Evolutionary conservation across 176 grass and related monocot species (phyloP).

Genomic region (Hsuehochloa calcarea): DNA sequence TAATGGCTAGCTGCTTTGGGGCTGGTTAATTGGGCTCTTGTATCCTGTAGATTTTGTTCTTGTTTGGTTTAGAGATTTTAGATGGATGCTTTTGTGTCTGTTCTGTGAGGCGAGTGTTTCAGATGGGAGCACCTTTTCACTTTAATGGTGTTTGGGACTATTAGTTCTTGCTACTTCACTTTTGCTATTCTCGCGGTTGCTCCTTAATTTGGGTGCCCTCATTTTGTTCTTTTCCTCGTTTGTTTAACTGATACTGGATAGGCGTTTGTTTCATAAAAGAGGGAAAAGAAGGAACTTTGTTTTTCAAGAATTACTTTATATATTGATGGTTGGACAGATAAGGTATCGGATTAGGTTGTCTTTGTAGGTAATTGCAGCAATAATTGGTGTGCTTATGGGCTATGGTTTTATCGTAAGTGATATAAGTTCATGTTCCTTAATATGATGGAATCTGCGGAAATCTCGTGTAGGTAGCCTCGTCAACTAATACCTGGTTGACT

Average conservation of each 20-base stretch:
- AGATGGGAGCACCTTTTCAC: neutral
- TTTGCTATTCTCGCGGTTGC: neutral
- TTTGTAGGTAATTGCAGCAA: neutral
- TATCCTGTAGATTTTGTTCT: neutral
- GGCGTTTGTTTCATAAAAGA: neutral
- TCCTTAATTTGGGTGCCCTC: neutral
- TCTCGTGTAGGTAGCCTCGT: neutral
- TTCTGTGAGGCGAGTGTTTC: neutral
- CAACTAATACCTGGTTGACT: neutral
- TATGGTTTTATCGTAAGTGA: neutral
- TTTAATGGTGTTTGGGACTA: neutral
- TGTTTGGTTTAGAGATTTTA: neutral
- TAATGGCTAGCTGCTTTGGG: neutral
- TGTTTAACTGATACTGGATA: neutral
- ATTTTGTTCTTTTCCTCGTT: slow-evolving; percentile 13
- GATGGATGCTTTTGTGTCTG: neutral
- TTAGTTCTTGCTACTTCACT: neutral
- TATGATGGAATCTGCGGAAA: neutral
- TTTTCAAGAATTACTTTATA: neutral
- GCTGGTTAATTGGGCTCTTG: neutral
- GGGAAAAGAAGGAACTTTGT: neutral
- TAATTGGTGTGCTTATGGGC: neutral
- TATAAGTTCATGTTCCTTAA: neutral
- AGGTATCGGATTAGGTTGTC: neutral
- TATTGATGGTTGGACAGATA: neutral